These are phyloP conservation scores for Colletotrichum sansevieriae DNA, from an alignment of 2,329 filamentous ascomycete species.

Conservation along the genomic window DNA sequence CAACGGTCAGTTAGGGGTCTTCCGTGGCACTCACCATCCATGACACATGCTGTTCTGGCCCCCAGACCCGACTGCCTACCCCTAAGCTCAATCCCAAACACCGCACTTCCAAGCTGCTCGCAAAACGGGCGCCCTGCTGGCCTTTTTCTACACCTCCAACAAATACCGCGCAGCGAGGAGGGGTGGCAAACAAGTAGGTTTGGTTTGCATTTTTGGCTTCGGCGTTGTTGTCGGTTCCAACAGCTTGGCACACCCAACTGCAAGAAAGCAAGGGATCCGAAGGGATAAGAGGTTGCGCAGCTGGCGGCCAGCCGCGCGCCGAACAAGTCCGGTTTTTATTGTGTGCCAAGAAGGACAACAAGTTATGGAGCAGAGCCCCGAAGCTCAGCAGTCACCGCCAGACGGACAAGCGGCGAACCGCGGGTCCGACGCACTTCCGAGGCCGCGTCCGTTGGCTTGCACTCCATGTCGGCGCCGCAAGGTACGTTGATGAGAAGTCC, in stretches of 20 bases:
- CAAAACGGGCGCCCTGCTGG: slow-evolving; percentile 1
- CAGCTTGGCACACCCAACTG: background rate
- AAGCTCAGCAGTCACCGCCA: slow-evolving; percentile 34
- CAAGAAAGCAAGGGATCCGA: background rate
- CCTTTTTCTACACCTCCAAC: slow-evolving; percentile 1
- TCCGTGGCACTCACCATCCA: slow-evolving; percentile 6
- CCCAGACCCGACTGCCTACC: slow-evolving; percentile 22
- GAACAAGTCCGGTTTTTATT: slow-evolving; percentile 28
- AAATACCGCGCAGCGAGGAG: background rate
- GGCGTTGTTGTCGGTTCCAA: slow-evolving; percentile 10
- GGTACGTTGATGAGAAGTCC: slow-evolving; percentile 28
- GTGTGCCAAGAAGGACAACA: slow-evolving; percentile 3
- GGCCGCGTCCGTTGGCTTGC: slow-evolving; percentile 39
- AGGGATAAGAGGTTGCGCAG: background rate
- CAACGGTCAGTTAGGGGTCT: slow-evolving; percentile 9
- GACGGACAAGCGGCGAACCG: slow-evolving; percentile 39
- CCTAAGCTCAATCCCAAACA: slow-evolving; percentile 21
- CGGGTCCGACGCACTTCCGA: slow-evolving; percentile 40
- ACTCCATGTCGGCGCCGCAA: slow-evolving; percentile 41
- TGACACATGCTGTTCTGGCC: slow-evolving; percentile 24
- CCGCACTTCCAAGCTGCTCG: slow-evolving; percentile 5
- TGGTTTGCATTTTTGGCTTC: background rate
- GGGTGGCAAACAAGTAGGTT: background rate
- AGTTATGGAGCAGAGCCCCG: slow-evolving; percentile 39
- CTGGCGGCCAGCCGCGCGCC: slow-evolving; percentile 1